Base-by-base conservation (phyloP, 306 rosid genomes). In the Alnus glutinosa region DNA sequence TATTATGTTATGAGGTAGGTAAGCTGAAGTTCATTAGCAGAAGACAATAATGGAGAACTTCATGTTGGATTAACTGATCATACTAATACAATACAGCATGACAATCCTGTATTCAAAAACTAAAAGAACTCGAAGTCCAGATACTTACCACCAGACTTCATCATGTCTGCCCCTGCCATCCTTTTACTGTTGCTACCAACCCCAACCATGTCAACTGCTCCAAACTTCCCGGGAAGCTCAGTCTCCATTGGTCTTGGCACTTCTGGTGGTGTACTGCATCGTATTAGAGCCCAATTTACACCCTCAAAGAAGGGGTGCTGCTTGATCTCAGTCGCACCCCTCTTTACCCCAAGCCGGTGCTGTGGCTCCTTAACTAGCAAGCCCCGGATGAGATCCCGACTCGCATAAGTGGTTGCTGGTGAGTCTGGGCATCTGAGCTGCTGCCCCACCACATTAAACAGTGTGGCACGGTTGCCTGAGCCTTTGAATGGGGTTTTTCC, bases 401-500 rank as follows among this genome's bases (percentile, higher is more conserved):
- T 77, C 0, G 94, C 97, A 79, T 92, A 92, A 82, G 88, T 88
- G 0, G 97, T 90, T 48, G 94, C 85, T 1, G 96, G 97, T 14
- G 97, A 87, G 4, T 92, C 98, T 1, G 97, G 96, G 82, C 89
- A 90, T 68, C 75, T 84, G 64, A 94, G 94, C 72, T 88, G 98
- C 85, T 94, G 98, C 18, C 98, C 98, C 5, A 94, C 98, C 74
- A 94, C 98, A 62, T 94, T 94, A 88, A 94, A 94, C 74, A 94
- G 82, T 0, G 98, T 94, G 16, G 98, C 98, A 3, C 97, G 94
- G 88, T 94, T 94, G 86, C 97, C 98, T 3, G 97, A 87, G 39
- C 99, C 99, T 82, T 93, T 95, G 86, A 95, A 95, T 39, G 99
- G 99, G 36, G 99, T 95, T 82, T 93, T 95, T n/a, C 99, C 98